Percentiles rank a stretch among this genome's conserved stretches.
Evolutionary conservation across 371 early-diverging fungal genomes (phyloP).

Genomic region (Fennellomyces sp.): DNA sequence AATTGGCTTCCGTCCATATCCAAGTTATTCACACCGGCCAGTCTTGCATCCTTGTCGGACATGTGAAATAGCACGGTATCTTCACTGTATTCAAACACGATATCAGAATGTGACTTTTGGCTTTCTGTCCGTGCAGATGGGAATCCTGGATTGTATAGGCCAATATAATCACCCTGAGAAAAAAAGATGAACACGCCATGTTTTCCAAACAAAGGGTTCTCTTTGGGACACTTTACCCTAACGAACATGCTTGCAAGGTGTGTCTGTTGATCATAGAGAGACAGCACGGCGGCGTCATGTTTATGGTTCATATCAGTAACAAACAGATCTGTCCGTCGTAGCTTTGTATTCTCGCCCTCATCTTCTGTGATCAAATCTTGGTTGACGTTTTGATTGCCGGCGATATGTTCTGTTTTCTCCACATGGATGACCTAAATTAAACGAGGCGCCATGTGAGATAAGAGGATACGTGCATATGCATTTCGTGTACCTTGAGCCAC

Average conservation of each 20-base stretch:
- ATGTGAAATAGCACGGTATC: constrained; percentile 42
- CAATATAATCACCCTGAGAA: constrained; percentile 40
- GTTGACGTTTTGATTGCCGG: not conserved
- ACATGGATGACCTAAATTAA: constrained; percentile 40
- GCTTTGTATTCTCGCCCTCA: constrained; percentile 9
- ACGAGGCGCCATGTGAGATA: too few relatives aligned
- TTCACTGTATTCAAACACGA: constrained; percentile 27
- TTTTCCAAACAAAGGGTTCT: too few relatives aligned
- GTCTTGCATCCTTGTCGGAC: constrained; percentile 43
- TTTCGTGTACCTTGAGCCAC: constrained; percentile 33
- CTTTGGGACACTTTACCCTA: too few relatives aligned
- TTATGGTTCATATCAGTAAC: constrained; percentile 38
- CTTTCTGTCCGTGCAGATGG: constrained; percentile 15
- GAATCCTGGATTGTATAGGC: constrained; percentile 27
- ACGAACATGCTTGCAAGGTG: constrained; percentile 24
- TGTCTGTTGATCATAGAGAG: constrained; percentile 36
- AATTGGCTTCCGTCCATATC: not conserved
- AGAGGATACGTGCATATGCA: not conserved
- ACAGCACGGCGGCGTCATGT: constrained; percentile 25
- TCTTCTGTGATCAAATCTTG: constrained; percentile 4
- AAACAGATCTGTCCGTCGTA: constrained; percentile 28
- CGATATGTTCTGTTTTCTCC: constrained; percentile 24
- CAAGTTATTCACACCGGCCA: constrained; percentile 22
- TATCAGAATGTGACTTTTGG: constrained; percentile 26
- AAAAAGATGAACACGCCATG: not conserved